Base-by-base conservation (phyloP, 108 stramenopile genomes). In the Pseudonitzschia pungens region DNA sequence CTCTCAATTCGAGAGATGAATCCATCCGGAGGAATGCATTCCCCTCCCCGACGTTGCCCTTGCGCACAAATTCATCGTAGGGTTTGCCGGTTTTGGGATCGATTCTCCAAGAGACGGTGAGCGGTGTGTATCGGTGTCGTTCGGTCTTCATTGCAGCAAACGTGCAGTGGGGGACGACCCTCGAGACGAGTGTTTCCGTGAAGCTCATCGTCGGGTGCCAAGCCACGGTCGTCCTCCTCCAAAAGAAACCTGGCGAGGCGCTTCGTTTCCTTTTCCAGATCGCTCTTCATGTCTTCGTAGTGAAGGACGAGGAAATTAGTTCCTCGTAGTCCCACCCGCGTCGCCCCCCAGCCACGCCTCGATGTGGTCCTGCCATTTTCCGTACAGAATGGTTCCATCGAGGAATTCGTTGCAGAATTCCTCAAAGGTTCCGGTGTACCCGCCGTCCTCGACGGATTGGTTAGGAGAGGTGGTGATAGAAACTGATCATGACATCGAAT, bases 401-500 rank as follows among this genome's bases (percentile, higher is more conserved):
- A 85, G 56, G 81, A 85, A 88, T 70, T 84, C 80, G 15, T 65
- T 29, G 36, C 33, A 72, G 62, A 88, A 88, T 1, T 81, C 60
- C 1, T 48, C 54, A 58, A 75, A 76, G n/a, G 64, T 72, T 10
- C 74, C 69, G 0, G 53, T 65, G 40, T 82, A 88, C 0, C 67
- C 72, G 0, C 87, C 87, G 70, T 88, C 87, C 44, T 67, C 66
- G 0, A 44, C 65, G 53, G 53, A 10, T 50, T 87, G 86, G 69
- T 89, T 84, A n/a, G n/a, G 81, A 72, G 11, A 92, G 62, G 57
- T 92, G 91, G 69, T 89, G 84, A 65, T 84, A 89, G 72, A 92
- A 92, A 24, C 80, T 82, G 12, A 77, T 70, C 68, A 83, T 68
- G 2, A 78, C 83, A 71, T 92, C 91, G 16, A 74, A 70, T 31